Evolutionary conservation across 108 stramenopile species (phyloP).

Genomic region (Nitzschia palea): DNA sequence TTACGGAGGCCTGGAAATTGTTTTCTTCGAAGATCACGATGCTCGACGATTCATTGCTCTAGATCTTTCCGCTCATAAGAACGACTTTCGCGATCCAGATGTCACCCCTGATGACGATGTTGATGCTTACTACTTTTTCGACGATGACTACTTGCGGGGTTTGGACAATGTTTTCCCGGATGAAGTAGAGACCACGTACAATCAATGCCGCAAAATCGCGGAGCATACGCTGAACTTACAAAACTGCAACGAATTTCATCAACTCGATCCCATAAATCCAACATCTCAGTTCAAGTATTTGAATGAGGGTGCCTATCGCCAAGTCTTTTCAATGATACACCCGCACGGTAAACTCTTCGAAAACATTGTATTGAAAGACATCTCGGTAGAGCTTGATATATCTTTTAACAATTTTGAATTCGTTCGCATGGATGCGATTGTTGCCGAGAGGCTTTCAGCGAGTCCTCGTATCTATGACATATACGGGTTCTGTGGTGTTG

Average conservation of each 20-base stretch:
- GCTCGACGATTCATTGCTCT: not conserved
- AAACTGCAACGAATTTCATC: constrained; percentile 19
- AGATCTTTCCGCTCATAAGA: not conserved
- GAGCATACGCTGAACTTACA: constrained; percentile 7
- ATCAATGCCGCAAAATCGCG: not conserved
- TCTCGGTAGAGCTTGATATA: not conserved
- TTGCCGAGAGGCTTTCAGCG: constrained; percentile 69
- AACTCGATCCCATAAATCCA: constrained; percentile 5
- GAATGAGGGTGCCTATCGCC: constrained; percentile 48
- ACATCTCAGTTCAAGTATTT: not conserved
- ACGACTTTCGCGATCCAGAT: not conserved
- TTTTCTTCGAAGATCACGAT: constrained; percentile 1
- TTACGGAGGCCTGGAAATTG: constrained; percentile 16
- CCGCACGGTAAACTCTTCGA: constrained; percentile 19
- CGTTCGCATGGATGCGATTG: constrained; percentile 72
- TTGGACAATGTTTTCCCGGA: not conserved
- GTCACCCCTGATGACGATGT: constrained; percentile 1
- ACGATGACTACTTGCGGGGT: constrained; percentile 7
- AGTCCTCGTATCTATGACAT: constrained; percentile 67
- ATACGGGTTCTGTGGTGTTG: constrained; percentile 72
- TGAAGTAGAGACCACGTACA: not conserved
- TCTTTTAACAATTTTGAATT: constrained; percentile 20
- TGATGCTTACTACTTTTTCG: constrained; percentile 2
- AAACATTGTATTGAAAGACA: constrained; percentile 20
- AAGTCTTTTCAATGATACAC: constrained; percentile 53